Conservation (phyloP, 352 stramenopile species). For the Globisporangium rhizosaccharum region DNA sequence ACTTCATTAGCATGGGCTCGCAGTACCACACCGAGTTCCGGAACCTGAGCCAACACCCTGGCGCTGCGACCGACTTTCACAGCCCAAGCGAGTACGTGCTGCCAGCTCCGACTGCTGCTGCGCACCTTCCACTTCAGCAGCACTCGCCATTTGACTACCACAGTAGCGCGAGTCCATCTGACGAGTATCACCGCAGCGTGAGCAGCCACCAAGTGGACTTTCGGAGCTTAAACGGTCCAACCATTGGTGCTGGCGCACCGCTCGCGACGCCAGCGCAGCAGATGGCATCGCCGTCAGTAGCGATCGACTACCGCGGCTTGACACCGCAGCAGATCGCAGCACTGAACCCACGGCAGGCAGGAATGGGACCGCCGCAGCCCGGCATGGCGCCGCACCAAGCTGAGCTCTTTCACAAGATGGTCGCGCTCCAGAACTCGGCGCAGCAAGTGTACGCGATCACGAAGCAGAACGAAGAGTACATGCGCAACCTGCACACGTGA, state of each 20-base stretch:
- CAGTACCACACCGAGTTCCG: slow-evolving; percentile 1
- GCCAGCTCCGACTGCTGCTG: too few species aligned
- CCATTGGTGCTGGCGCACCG: neutral
- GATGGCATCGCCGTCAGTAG: neutral
- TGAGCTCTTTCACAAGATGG: slow-evolving; percentile 13
- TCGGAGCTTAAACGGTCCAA: neutral
- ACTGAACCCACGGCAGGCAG: neutral
- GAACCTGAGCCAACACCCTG: neutral
- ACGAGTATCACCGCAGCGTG: slow-evolving; percentile 1
- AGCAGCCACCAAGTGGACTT: slow-evolving; percentile 1
- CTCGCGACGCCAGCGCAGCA: neutral
- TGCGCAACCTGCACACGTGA: slow-evolving; percentile 8
- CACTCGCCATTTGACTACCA: neutral
- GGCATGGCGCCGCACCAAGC: slow-evolving; percentile 11
- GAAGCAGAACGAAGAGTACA: slow-evolving; percentile 12
- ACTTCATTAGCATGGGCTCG: neutral
- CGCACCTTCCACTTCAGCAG: too few species aligned
- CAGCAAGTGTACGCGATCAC: slow-evolving; percentile 14
- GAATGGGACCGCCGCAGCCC: slow-evolving; percentile 4
- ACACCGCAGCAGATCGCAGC: neutral
- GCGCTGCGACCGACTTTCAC: neutral
- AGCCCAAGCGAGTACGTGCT: neutral
- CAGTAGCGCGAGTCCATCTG: neutral
- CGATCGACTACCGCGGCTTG: slow-evolving; percentile 2
- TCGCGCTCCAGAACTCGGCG: slow-evolving; percentile 12